Evolutionary conservation across 108 stramenopile species (phyloP).

Genomic region (Stephanodiscus minutulus): DNA sequence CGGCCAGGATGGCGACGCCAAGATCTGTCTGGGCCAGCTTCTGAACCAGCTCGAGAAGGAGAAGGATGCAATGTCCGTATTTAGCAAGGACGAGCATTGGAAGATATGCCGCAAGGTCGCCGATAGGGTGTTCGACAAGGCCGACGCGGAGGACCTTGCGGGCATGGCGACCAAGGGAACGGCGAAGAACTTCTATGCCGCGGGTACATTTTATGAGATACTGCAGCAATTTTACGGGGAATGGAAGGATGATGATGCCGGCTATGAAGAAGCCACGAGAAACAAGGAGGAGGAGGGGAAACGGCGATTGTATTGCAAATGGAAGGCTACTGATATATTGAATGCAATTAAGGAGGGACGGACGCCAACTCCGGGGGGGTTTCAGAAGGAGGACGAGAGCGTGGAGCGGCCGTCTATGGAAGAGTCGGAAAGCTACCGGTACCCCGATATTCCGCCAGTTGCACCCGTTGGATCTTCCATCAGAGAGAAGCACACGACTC

Average conservation of each 20-base stretch:
- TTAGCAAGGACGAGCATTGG: conserved; percentile 72
- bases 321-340: conserved; percentile 93
- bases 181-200: conserved; percentile 91
- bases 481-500: no score
- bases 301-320: conserved; percentile 80
- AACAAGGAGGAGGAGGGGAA: conserved; percentile 59
- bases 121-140: conserved; percentile 83
- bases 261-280: conserved; percentile 25
- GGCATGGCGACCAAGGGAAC: conserved; percentile 78
- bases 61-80: conserved; percentile 71
- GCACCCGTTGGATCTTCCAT: conserved; percentile 17
- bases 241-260: conserved; percentile 23
- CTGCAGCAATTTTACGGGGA: conserved; percentile 80
- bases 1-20: conserved; percentile 35
- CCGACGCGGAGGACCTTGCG: conserved; percentile 81
- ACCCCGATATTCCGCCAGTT: conserved; percentile 11
- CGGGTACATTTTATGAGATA: conserved; percentile 88
- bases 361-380: conserved; percentile 78
- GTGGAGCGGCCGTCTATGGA: no score
- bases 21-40: conserved; percentile 60
- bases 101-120: conserved; percentile 78
- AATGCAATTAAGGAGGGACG: conserved; percentile 92
- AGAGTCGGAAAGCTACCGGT: not conserved
- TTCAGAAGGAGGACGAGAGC: no score
- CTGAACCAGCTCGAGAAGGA: conserved; percentile 70